Base-by-base conservation (phyloP, 169 alveolate genomes). In the Ichthyophthirius multifiliis region DNA sequence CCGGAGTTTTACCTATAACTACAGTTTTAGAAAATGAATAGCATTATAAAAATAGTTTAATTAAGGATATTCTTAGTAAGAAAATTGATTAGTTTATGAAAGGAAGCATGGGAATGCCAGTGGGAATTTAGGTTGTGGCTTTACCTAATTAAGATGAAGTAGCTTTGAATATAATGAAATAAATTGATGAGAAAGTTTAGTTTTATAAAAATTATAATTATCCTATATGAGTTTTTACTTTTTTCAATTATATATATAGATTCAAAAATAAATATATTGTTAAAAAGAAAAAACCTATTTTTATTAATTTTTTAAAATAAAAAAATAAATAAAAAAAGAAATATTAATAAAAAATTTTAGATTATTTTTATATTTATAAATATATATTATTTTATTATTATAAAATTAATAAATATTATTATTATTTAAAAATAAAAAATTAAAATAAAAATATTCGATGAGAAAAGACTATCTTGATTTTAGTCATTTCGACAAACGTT, bases 1-100 rank as follows among this genome's bases (percentile, higher is more conserved):
- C 86, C 1, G 92, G 92, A 35, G 55, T 47, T 15, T 35, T 87
- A 6, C 92, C 92, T 3, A 73, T 67, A 4, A 67, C 62, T 4
- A 32, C 20, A 20, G 62, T 67, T 34, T 15, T 6, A 13, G 77
- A 67, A 67, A 18, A 67, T 18, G 77, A 67, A 46, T 18, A 75
- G 34, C 55, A 34, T 16, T 75, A 75, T 41, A 47, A 75, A 13
- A 62, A 75, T 48, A 75, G 48, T n/a, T 46, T 34, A 55, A 55
- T 31, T 48, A 35, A 75, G 16, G 83, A 75, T 75, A 32, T 34
- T n/a, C 30, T 44, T 34, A 75, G 75, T 6, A 75, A 47, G n/a
- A 3, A 16, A 2, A 75, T 48, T 32, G 7, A 55, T 20, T 15
- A 44, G 7, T 35, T 37, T 34, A 37, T 67, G 55, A 35, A 67